These are phyloP conservation scores for Vigna mungo DNA, from an alignment of 306 rosid genomes.

Conservation along the genomic window DNA sequence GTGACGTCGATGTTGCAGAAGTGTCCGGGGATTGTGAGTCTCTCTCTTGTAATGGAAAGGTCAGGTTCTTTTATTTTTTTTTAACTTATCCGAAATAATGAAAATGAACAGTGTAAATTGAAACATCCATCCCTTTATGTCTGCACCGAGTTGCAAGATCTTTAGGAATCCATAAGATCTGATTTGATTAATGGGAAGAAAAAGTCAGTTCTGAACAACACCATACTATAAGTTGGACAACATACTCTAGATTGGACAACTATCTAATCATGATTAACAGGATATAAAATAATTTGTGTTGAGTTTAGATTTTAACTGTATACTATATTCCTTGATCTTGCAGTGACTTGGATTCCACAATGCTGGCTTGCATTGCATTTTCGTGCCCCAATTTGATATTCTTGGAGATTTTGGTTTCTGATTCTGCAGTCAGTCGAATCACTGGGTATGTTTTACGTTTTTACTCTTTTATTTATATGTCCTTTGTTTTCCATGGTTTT, in stretches of 20 bases:
- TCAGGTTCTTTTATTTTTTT: not conserved
- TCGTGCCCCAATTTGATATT: constrained; percentile 74
- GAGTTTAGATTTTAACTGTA: not conserved
- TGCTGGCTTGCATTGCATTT: constrained; percentile 94
- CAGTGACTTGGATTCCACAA: constrained; percentile 90
- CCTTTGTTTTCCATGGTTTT: not conserved
- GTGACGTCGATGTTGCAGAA: constrained; percentile 85
- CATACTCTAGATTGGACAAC: not conserved
- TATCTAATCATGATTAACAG: not conserved
- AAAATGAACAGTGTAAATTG: constrained; percentile 2
- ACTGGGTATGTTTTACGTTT: constrained; percentile 65
- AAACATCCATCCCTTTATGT: not conserved
- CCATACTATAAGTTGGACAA: not conserved
- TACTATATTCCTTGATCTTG: constrained; percentile 28
- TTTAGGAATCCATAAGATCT: not conserved
- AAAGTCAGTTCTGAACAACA: not conserved
- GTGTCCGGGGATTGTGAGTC: constrained; percentile 77
- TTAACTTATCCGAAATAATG: not conserved
- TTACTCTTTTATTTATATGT: not conserved
- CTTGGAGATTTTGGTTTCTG: constrained; percentile 72
- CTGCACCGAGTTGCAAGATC: not conserved
- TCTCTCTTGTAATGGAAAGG: constrained; percentile 95
- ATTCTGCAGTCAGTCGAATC: constrained; percentile 72
- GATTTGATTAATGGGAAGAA: constrained; percentile 33
- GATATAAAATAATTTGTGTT: not conserved